Base-by-base conservation (phyloP, 148 eudicot species). In the Cornus controversa region DNA sequence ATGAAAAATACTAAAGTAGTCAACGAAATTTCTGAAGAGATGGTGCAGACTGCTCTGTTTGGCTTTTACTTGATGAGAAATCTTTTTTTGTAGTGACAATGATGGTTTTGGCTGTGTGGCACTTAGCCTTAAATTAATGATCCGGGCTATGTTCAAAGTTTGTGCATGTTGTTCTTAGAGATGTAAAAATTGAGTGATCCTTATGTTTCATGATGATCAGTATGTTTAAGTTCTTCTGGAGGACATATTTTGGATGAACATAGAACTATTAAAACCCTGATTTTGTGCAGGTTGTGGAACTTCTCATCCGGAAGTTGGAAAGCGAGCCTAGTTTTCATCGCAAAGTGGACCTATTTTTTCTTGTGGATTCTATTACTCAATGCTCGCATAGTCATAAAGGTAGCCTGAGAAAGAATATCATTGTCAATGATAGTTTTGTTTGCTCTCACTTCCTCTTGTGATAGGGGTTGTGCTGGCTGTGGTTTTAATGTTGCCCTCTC, bases 301-400 rank as follows among this genome's bases (percentile, higher is more conserved):
- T 96, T 72, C 97, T 96, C 75, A 86, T 88, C 42, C 84, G 84
- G 75, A 96, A 96, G 83, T 81, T 96, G 88, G 94, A 91, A 82
- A 89, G 66, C 67, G 99, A 96, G 86, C 81, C 88, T 37, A 92
- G 87, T 67, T 81, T 90, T 63, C 98, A 90, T 78, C 96, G 95
- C 50, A 90, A 82, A 91, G 94, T 96, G 81, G 99, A 96, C 85
- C 85, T 96, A 18, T 92, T 96, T 79, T 96, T 96, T 79, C 87
- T 96, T 65, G 98, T 96, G 84, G 99, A 96, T 77, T 96, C 99
- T 42, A 93, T 96, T 66, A 96, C 99, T 28, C 99, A 96, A 80
- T 89, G 97, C 72, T 96, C 99, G 42, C 99, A 93, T 81, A 81
- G 86, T 80, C 96, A 93, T 71, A 96, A 89, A 91, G 99, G 99